Conservation (phyloP, 495 filamentous ascomycete genomes). For the Penicillium maclennaniae region DNA sequence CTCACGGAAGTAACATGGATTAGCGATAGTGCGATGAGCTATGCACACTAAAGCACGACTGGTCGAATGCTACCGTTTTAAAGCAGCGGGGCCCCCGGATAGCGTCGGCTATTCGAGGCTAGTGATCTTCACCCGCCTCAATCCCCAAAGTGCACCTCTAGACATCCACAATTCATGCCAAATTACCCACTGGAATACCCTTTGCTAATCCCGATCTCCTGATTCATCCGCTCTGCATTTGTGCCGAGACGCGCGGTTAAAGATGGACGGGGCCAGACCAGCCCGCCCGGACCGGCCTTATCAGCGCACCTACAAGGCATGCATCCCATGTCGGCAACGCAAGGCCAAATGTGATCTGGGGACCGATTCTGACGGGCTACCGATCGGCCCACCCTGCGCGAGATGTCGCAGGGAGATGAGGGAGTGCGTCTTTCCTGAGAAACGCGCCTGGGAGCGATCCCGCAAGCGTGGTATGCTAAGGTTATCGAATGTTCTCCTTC, state of each 20-base stretch:
- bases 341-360: constrained; percentile 48
- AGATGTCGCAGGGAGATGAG: constrained; percentile 87
- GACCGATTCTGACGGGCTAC: constrained; percentile 65
- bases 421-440: constrained; percentile 91
- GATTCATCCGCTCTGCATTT: constrained; percentile 17
- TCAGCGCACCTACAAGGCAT: constrained; percentile 50
- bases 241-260: constrained; percentile 12
- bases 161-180: constrained; percentile 4
- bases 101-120: constrained; percentile 1
- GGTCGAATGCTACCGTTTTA: background rate
- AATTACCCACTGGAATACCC: constrained; percentile 10
- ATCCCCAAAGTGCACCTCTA: background rate
- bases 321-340: constrained; percentile 44
- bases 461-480: constrained; percentile 32
- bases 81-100: background rate
- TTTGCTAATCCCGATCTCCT: constrained; percentile 8
- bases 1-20: too few species aligned
- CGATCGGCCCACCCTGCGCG: constrained; percentile 89
- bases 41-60: background rate
- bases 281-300: constrained; percentile 38
- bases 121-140: background rate
- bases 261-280: constrained; percentile 39
- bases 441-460: constrained; percentile 47
- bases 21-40: too few species aligned
- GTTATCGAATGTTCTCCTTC: background rate